These are phyloP conservation scores for Phyllosticta citribraziliensis DNA, from an alignment of 2,329 filamentous ascomycete species.

Conservation along the genomic window DNA sequence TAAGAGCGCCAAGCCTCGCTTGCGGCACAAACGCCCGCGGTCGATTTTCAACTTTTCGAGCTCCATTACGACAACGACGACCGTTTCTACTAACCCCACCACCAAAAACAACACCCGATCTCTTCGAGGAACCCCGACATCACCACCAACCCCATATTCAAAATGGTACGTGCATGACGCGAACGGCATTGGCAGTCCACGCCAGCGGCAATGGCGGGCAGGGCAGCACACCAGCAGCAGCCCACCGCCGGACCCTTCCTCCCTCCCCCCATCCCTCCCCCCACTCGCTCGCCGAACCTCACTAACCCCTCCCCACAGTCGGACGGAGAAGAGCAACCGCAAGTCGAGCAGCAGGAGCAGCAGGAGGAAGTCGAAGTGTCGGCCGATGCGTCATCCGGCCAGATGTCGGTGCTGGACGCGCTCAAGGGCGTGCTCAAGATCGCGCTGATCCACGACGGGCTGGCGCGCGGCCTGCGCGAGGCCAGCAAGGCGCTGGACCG, in stretches of 20 bases:
- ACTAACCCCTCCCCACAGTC: conserved; percentile 48
- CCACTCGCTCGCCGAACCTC: background rate
- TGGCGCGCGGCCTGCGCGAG: conserved; percentile 95
- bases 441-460: conserved; percentile 98
- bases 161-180: conserved; percentile 26
- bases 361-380: conserved; percentile 88
- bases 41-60: background rate
- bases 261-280: background rate
- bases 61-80: too few species aligned
- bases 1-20: background rate
- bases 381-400: conserved; percentile 79
- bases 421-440: conserved; percentile 99
- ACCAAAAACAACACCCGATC: conserved; percentile 4
- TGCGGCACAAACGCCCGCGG: background rate
- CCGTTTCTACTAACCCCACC: background rate
- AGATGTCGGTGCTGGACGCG: conserved; percentile 97
- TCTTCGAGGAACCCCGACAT: conserved; percentile 38
- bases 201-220: background rate
- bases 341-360: conserved; percentile 71
- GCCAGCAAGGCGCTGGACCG: conserved; percentile 98
- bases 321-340: conserved; percentile 99
- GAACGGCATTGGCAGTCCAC: too few species aligned
- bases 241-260: background rate
- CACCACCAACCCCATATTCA: conserved; percentile 18
- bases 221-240: background rate